Base-by-base conservation (phyloP, 306 rosid species). In the Quercus mongolica region DNA sequence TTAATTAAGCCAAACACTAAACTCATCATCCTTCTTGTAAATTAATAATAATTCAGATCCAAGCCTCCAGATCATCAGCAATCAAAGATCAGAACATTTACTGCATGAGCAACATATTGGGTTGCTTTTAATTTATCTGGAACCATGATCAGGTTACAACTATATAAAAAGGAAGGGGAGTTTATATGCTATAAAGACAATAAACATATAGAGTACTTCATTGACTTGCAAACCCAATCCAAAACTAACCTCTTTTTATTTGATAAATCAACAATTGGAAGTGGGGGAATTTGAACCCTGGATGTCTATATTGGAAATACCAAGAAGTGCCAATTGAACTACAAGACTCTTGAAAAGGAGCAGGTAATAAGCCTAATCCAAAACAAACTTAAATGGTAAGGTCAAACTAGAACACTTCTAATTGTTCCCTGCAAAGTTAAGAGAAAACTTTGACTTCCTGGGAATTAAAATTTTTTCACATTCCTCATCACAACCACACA, bases 101-200 rank as follows among this genome's bases (percentile, higher is more conserved):
- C 65, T 12, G 67, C 71, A 74, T 33, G 21, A 76, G 81, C 33
- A 76, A 21, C 71, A 69, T 56, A 23, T 56, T 44, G 44, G 73
- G 19, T 28, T 67, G 71, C 69, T 64, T 80, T 33, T 25, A 11
- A 68, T 26, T 18, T 69, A 3, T 13, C 51, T 20, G 26, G 25
- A 59, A 26, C 46, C 46, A 41, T 41, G 46, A 41, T 8, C 46
- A 41, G 12, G 46, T 41, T 41, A 41, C 46, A 41, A 41, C 46
- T 0, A 3, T n/a, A 25, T 10, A 20, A 59, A 57, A 59, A 23
- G 31, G 65, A 21, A 26, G 31, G 14, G 26, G 65, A 14, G 12
- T 59, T 59, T 59, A 25, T 4, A 23, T 23, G 65, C 3, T 35
- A 67, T 67, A 67, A 49, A 33, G 17, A 19, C 26, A 3, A 67